A percentile compares a stretch with the other conserved stretches of the same genome.
Evolutionary conservation across 257 asterid species (phyloP).

Genomic region (Plectranthus barbatus): DNA sequence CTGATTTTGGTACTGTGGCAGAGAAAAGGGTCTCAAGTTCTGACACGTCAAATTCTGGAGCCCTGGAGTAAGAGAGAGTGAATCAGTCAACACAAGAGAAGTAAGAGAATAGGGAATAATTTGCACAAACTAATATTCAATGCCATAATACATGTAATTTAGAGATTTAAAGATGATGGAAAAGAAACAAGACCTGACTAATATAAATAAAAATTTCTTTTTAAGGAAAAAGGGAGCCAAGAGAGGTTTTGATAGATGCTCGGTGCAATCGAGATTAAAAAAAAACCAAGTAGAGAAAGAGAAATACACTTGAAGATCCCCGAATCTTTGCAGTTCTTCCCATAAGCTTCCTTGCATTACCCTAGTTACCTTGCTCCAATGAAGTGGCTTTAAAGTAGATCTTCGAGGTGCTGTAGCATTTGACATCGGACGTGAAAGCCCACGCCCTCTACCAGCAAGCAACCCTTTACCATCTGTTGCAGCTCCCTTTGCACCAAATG

Average conservation of each 20-base stretch:
- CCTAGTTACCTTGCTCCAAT: conserved; percentile 99
- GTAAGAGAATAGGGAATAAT: background rate
- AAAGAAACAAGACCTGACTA: background rate
- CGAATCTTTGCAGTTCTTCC: conserved; percentile 92
- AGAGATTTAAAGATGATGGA: conserved; percentile 7
- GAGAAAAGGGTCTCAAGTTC: conserved; percentile 97
- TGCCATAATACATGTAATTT: conserved; percentile 6
- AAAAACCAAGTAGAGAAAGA: conserved; percentile 23
- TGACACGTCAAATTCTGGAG: conserved; percentile 88
- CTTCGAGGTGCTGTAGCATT: conserved; percentile 47
- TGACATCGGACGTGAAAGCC: conserved; percentile 50
- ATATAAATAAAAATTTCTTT: background rate
- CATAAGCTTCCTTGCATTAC: conserved; percentile 97
- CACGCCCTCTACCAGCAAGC: conserved; percentile 70
- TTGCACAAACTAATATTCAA: background rate
- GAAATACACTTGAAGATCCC: conserved; percentile 79
- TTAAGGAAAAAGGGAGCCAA: background rate
- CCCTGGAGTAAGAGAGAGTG: conserved; percentile 35
- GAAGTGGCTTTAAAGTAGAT: conserved; percentile 90
- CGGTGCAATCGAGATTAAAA: conserved; percentile 4
- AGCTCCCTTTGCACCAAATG: conserved; percentile 65
- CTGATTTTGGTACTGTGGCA: conserved; percentile 78
- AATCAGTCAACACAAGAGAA: conserved; percentile 18
- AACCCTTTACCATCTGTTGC: conserved; percentile 50
- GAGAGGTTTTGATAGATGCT: background rate